Evolutionary conservation across 2,329 filamentous ascomycete species (phyloP), one percentile per base, ranked within the genome.

Genomic region (Beauveria pseudobassiana): DNA sequence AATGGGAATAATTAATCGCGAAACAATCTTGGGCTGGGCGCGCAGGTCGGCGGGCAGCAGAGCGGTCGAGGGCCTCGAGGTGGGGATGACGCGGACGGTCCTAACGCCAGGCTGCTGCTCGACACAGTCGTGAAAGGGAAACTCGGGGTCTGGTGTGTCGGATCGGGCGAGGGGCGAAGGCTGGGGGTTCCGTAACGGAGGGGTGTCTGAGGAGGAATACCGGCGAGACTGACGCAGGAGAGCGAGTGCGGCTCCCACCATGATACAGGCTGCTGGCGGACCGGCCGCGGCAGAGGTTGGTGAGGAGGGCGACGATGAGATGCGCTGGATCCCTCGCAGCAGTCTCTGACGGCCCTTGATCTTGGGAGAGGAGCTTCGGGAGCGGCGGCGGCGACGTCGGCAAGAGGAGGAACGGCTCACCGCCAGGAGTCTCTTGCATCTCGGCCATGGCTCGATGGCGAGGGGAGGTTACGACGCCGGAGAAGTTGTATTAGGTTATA

Each of bases 261-360:
- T 54, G 59, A 80, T 91, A 87, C 10, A 87, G 85, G 68, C 88
- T 89, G 69, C 84, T 87, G 62, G 84, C 82, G 7, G 90, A 87
- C 61, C 86, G 82, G 28, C 85, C 78, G 63, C 88, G 84, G 61
- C 85, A 82, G 59, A 86, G 74, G 62, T 83, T 83, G 46, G 82
- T 79, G 56, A 96, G 76, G 89, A 90, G 1, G 89, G 87, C 7
- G 88, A 91, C 0, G 91, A 96, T 12, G 90, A 87, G 69, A 96
- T 93, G 62, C 90, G 87, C 64, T 93, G 88, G 54, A 96, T 81
- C 38, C 87, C 85, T 65, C 87, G 86, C 20, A 96, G 78, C 40
- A 96, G 75, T 63, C 87, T 85, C 68, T 87, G 85, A 52, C 89
- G 84, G 59, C 85, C 83, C 72, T 87, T 91, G 62, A 83, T 78